A percentile compares a stretch with the other conserved stretches of the same genome.
These are phyloP conservation scores for Chloromonas sp. DNA, from an alignment of 163 green algal genomes.

Conservation along the genomic window DNA sequence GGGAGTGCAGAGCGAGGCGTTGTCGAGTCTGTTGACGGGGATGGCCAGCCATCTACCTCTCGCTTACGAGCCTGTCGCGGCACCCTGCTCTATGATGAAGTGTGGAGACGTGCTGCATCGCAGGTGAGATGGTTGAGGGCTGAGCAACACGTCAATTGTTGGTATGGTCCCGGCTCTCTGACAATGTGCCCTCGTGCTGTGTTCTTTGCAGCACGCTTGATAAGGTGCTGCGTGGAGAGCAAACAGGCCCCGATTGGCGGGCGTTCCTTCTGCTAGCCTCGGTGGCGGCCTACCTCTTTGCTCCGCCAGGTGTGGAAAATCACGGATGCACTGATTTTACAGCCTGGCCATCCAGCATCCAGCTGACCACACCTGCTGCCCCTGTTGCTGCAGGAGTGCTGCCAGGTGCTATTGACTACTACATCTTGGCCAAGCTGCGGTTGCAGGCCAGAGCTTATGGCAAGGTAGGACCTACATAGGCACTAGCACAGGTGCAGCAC, in stretches of 20 bases:
- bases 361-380: neutral
- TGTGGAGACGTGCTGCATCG: conserved; percentile 81
- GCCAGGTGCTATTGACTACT: conserved; percentile 71
- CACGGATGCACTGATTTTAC: neutral
- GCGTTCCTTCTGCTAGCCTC: conserved; percentile 45
- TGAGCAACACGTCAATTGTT: neutral
- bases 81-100: conserved; percentile 79
- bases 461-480: conserved; percentile 38
- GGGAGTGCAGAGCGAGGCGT: too few species aligned
- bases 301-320: conserved; percentile 49
- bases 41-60: neutral
- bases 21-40: too few species aligned
- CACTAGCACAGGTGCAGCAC: neutral
- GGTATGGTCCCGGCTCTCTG: neutral
- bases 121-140: conserved; percentile 49
- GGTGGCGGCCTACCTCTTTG: conserved; percentile 57
- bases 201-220: conserved; percentile 72
- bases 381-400: conserved; percentile 57
- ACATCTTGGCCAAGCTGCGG: conserved; percentile 61
- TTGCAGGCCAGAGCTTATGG: conserved; percentile 33
- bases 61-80: conserved; percentile 36
- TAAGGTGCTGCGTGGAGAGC: conserved; percentile 69
- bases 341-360: neutral
- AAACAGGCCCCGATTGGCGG: conserved; percentile 57
- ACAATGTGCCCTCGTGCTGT: neutral